Conservation (phyloP, 2,329 filamentous ascomycete species). For the Curvularia verruculosa region DNA sequence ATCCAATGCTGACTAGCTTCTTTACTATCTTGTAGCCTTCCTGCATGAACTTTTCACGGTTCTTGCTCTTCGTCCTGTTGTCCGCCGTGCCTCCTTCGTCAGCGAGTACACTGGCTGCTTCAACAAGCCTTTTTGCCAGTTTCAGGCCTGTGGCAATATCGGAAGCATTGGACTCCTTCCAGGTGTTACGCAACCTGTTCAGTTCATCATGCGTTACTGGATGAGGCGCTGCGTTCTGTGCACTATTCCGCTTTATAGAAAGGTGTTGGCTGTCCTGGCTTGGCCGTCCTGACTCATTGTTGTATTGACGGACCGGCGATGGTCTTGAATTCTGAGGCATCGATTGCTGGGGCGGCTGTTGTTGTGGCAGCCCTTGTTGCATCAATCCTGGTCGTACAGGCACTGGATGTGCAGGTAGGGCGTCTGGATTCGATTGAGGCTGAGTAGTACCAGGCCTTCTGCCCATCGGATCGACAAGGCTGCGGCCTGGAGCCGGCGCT, state of each 20-base stretch:
- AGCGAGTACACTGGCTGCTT: conserved; percentile 80
- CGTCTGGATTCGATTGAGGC: conserved; percentile 57
- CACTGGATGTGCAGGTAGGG: conserved; percentile 61
- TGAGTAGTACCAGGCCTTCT: conserved; percentile 50
- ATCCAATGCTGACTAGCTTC: conserved; percentile 76
- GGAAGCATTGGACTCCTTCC: conserved; percentile 69
- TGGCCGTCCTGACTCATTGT: conserved; percentile 48
- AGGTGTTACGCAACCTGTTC: conserved; percentile 71
- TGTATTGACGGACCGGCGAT: conserved; percentile 61
- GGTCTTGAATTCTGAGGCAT: conserved; percentile 50
- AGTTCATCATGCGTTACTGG: conserved; percentile 81
- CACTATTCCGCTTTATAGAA: conserved; percentile 28
- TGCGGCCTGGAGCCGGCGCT: conserved; percentile 36
- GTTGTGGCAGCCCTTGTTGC: conserved; percentile 36
- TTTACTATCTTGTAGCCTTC: conserved; percentile 92
- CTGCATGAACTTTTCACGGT: conserved; percentile 79
- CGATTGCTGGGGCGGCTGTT: conserved; percentile 31
- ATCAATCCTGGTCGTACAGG: conserved; percentile 61
- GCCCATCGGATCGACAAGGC: conserved; percentile 36
- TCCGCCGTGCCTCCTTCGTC: conserved; percentile 77
- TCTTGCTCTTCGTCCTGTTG: conserved; percentile 64
- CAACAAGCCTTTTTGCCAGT: conserved; percentile 82
- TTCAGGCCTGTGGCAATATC: conserved; percentile 74
- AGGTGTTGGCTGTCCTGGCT: conserved; percentile 38
- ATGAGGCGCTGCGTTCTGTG: conserved; percentile 36